Evolutionary conservation across 225 moss, liverwort and hornwort species (phyloP).

Genomic region (Physcomitrellopsis africana): DNA sequence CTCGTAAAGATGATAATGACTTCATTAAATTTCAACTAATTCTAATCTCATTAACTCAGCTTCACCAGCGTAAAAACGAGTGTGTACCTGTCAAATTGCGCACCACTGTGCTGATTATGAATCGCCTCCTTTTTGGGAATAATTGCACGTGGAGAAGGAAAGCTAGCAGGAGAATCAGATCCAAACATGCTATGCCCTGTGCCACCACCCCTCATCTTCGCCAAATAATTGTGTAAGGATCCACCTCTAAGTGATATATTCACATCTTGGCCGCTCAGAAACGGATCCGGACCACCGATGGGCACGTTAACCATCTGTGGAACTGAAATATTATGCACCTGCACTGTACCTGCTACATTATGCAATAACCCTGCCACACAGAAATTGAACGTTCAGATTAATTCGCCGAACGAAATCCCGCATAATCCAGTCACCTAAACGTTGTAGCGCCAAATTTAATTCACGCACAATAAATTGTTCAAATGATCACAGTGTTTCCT

Average conservation of each 20-base stretch:
- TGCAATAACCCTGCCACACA: conserved; percentile 26
- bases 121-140: conserved; percentile 40
- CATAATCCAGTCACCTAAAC: too few relatives aligned
- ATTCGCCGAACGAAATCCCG: background rate
- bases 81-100: conserved; percentile 47
- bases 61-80: background rate
- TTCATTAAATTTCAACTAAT: background rate
- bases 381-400: background rate
- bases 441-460: conserved; percentile 1
- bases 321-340: conserved; percentile 30
- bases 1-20: background rate
- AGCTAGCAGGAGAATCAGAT: conserved; percentile 44
- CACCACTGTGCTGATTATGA: conserved; percentile 37
- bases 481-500: background rate
- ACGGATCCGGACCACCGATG: conserved; percentile 46
- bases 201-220: conserved; percentile 40
- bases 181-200: conserved; percentile 27
- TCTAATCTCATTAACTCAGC: background rate
- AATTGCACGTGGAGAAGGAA: conserved; percentile 52
- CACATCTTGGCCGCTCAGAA: conserved; percentile 41
- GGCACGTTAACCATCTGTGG: conserved; percentile 56
- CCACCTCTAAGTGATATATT: conserved; percentile 32
- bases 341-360: conserved; percentile 29
- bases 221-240: conserved; percentile 36
- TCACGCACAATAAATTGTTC: conserved; percentile 13